Conservation (phyloP, 2,329 filamentous ascomycete genomes). For the Hymenoscyphus albidus region DNA sequence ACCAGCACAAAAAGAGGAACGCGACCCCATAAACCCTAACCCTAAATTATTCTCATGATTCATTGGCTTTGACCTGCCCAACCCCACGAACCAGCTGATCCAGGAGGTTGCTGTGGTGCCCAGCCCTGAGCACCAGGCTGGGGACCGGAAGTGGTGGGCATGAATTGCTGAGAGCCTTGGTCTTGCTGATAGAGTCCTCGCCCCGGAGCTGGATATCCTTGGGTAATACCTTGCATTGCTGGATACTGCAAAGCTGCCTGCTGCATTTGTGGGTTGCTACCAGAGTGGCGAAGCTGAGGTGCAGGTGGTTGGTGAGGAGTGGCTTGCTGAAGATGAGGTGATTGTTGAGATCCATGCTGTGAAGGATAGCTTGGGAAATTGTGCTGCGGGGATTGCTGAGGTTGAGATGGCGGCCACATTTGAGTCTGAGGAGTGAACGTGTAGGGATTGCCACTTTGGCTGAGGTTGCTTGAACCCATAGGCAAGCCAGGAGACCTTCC, state of each 20-base stretch:
- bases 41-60: slow-evolving; percentile 11
- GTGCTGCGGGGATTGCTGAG: slow-evolving; percentile 59
- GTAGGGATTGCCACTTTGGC: slow-evolving; percentile 46
- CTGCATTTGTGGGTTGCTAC: slow-evolving; percentile 52
- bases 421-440: slow-evolving; percentile 59
- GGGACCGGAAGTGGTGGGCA: slow-evolving; percentile 50
- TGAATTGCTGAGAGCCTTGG: slow-evolving; percentile 62
- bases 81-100: slow-evolving; percentile 30
- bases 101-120: slow-evolving; percentile 32
- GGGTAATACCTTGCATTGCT: slow-evolving; percentile 58
- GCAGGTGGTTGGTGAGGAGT: slow-evolving; percentile 53
- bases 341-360: slow-evolving; percentile 43
- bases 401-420: slow-evolving; percentile 61
- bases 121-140: slow-evolving; percentile 33
- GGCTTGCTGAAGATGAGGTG: slow-evolving; percentile 40
- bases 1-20: slow-evolving; percentile 18
- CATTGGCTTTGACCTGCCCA: slow-evolving; percentile 32
- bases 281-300: slow-evolving; percentile 56
- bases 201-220: slow-evolving; percentile 52
- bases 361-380: slow-evolving; percentile 49
- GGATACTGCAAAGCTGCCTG: slow-evolving; percentile 58
- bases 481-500: slow-evolving; percentile 61
- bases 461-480: slow-evolving; percentile 51
- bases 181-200: slow-evolving; percentile 59
- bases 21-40: slow-evolving; percentile 22